Base-by-base conservation (phyloP, 2,329 filamentous ascomycete species). In the Leptographium flavum region DNA sequence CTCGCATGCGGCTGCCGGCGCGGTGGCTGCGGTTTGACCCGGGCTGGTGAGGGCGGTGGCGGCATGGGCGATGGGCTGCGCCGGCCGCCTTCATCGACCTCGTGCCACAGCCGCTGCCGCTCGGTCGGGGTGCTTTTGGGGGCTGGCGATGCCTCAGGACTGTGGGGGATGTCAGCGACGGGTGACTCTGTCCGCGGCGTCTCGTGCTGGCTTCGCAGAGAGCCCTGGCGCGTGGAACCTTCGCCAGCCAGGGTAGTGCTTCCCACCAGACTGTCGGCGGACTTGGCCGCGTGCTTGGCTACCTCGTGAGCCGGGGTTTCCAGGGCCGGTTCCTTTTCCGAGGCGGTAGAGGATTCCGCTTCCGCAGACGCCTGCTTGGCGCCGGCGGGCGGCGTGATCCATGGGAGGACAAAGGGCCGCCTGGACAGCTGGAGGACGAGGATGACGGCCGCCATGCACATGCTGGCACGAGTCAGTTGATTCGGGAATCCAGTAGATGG, bases 351-450 rank as follows among this genome's bases (percentile, higher is more conserved):
- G n/a, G n/a, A n/a, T n/a, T n/a, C n/a, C n/a, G n/a, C n/a, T n/a
- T n/a, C n/a, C n/a, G n/a, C n/a, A n/a, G n/a, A n/a, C n/a, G n/a
- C n/a, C n/a, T n/a, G n/a, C n/a, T n/a, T n/a, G n/a, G n/a, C n/a
- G n/a, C n/a, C n/a, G n/a, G 43, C 28, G 2, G 48, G 43, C 3
- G 53, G 52, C 9, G 54, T 51, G 21, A 56, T 37, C 48, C 52
- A 53, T 3, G 50, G 53, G 11, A 56, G 45, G 15, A 48, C 47
- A 45, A 55, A 56, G 1, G 54, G 54, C 19, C 42, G 41, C 2
- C 15, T 23, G 2, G 44, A 47, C 19, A 47, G 45, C 46, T 53
- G 50, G 27, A 52, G 45, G 13, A 52, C 43, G 5, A 48, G 17
- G 13, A 25, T 19, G 5, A 50, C 31, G 3, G 40, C 2, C 3